phyloP scores from a whole-genome alignment of 495 filamentous ascomycete species.

The Talaromyces thailandensis region DNA sequence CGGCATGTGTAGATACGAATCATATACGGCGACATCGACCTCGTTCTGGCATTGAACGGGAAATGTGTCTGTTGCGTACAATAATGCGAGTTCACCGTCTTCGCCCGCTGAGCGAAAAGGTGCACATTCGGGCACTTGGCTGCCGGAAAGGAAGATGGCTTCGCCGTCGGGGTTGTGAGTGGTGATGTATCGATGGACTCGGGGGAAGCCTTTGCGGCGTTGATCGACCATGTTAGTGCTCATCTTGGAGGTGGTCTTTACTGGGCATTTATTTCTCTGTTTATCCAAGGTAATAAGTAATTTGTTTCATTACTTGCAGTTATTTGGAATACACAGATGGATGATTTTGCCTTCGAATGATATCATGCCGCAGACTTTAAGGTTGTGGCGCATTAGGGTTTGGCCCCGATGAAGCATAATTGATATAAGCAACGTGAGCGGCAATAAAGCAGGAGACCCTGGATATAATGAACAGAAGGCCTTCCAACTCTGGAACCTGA shows the following conservation, averaged over 20 bases:
- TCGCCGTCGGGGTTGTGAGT: constrained; percentile 29
- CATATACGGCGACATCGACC: constrained; percentile 25
- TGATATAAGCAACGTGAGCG: not conserved
- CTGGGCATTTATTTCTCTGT: not conserved
- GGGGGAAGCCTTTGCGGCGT: constrained; percentile 19
- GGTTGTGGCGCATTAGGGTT: not conserved
- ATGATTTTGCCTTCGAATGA: not conserved
- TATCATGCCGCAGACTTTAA: not conserved
- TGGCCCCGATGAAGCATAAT: not conserved
- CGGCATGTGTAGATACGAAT: constrained; percentile 25
- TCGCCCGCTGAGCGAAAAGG: constrained; percentile 19
- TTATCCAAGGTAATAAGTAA: not conserved
- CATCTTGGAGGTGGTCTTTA: not conserved
- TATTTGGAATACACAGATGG: not conserved
- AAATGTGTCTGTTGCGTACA: constrained; percentile 26
- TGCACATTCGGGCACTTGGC: constrained; percentile 24
- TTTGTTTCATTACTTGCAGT: not conserved
- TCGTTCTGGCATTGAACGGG: constrained; percentile 24
- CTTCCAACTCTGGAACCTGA: too few species aligned
- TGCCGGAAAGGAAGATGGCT: constrained; percentile 29
- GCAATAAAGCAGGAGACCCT: not conserved
- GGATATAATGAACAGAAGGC: too few species aligned
- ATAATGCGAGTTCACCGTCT: constrained; percentile 28
- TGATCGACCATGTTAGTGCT: constrained; percentile 1
- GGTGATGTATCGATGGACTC: constrained; percentile 33